Percentiles rank a stretch among this genome's conserved stretches.
Evolutionary conservation across 106 monocot genomes (phyloP).

Genomic region (Ottelia alismoides): DNA sequence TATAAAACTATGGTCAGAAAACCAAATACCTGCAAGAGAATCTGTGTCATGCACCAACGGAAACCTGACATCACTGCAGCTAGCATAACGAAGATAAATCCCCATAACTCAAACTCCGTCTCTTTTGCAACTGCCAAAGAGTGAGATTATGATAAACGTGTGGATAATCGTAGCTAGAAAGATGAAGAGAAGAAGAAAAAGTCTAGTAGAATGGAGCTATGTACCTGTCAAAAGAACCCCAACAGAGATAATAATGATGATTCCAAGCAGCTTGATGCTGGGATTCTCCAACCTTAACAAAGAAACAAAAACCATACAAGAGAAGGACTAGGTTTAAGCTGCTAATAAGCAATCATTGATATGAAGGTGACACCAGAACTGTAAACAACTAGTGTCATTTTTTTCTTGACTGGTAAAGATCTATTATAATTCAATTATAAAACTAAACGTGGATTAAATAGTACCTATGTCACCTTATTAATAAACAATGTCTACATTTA

Average conservation of each 20-base stretch:
- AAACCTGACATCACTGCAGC: constrained; percentile 90
- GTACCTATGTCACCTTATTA: no score
- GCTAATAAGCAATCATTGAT: no score
- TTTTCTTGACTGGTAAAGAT: no score
- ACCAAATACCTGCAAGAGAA: constrained; percentile 81
- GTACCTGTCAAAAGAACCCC: constrained; percentile 74
- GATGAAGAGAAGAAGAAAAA: background rate
- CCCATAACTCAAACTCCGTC: constrained; percentile 82
- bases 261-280: constrained; percentile 57
- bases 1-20: no score
- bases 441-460: no score
- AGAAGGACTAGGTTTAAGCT: no score
- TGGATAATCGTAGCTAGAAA: no score
- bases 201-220: background rate
- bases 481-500: no score
- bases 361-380: no score
- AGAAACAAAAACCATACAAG: no score
- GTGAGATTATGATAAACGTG: background rate
- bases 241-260: constrained; percentile 57
- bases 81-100: constrained; percentile 86
- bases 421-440: no score
- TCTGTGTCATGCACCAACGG: constrained; percentile 92
- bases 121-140: constrained; percentile 59
- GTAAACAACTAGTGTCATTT: no score
- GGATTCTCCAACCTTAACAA: constrained; percentile 54